Percentiles rank a stretch among this genome's conserved stretches.
phyloP scores from a whole-genome alignment of 306 rosid species.

The Prunus mume region DNA sequence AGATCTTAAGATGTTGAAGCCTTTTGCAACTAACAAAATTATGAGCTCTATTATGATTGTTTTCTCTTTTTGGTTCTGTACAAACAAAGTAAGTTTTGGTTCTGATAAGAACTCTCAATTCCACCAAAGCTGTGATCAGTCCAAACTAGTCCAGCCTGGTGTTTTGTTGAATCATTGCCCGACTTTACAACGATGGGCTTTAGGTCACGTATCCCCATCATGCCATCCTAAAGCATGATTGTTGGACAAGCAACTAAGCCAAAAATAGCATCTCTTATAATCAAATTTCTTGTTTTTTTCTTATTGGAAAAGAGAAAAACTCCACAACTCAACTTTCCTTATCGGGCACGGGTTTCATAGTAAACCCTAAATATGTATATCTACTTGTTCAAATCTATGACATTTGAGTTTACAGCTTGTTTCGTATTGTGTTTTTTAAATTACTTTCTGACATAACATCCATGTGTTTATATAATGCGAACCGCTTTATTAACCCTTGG shows the following conservation, averaged over 20 bases:
- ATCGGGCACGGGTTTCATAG: too few relatives aligned
- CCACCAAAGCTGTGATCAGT: neutral
- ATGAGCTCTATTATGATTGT: neutral
- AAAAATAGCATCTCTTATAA: neutral
- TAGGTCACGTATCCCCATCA: neutral
- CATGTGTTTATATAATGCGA: neutral
- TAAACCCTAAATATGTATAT: too few relatives aligned
- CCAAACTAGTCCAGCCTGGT: neutral
- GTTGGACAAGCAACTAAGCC: neutral
- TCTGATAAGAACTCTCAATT: conserved; percentile 4
- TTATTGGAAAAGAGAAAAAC: too few relatives aligned
- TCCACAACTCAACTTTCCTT: too few relatives aligned
- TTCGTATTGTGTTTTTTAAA: neutral
- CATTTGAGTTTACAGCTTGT: neutral
- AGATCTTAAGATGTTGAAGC: too few relatives aligned
- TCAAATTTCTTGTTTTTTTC: too few relatives aligned
- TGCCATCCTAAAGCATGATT: neutral
- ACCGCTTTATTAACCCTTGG: neutral
- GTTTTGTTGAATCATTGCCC: neutral
- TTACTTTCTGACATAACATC: neutral
- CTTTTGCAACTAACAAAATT: neutral
- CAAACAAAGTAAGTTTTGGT: neutral
- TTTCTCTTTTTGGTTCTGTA: neutral
- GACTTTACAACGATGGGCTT: conserved; percentile 1
- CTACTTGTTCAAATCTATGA: too few relatives aligned